Percentiles rank a stretch among this genome's conserved stretches.
phyloP scores from a whole-genome alignment of 2,329 filamentous ascomycete genomes.

The Fusarium pseudoanthophilum region DNA sequence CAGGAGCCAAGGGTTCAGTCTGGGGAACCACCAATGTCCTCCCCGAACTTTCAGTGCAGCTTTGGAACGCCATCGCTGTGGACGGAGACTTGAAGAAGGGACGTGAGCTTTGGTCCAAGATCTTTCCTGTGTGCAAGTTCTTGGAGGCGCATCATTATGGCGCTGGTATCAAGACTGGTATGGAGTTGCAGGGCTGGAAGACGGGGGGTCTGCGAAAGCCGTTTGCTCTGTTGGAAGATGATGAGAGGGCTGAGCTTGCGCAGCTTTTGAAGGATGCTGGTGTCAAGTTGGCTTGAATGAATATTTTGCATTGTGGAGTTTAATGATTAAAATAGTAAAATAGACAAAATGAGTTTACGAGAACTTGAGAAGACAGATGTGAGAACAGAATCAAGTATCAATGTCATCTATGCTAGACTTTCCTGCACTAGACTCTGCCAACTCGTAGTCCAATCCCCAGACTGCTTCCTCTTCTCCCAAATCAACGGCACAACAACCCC shows the following conservation, averaged over 20 bases:
- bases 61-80: conserved; percentile 57
- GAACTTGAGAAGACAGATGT: too few species aligned
- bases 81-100: conserved; percentile 55
- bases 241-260: conserved; percentile 50
- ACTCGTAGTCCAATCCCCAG: conserved; percentile 47
- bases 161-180: conserved; percentile 60
- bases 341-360: background rate
- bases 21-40: conserved; percentile 64
- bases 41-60: conserved; percentile 58
- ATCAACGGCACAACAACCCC: conserved; percentile 44
- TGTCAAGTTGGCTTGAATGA: conserved; percentile 39
- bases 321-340: conserved; percentile 13
- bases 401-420: conserved; percentile 8
- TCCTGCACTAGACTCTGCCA: conserved; percentile 42
- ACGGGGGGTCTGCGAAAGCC: conserved; percentile 62
- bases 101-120: conserved; percentile 59
- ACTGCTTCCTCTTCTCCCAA: conserved; percentile 44
- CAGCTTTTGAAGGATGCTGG: conserved; percentile 53
- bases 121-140: conserved; percentile 62
- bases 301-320: background rate
- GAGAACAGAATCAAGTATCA: background rate
- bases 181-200: conserved; percentile 57
- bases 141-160: conserved; percentile 60
- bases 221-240: conserved; percentile 51
- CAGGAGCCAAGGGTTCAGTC: conserved; percentile 60